These are phyloP conservation scores for Rubus idaeus DNA, from an alignment of 306 rosid genomes.

Conservation along the genomic window DNA sequence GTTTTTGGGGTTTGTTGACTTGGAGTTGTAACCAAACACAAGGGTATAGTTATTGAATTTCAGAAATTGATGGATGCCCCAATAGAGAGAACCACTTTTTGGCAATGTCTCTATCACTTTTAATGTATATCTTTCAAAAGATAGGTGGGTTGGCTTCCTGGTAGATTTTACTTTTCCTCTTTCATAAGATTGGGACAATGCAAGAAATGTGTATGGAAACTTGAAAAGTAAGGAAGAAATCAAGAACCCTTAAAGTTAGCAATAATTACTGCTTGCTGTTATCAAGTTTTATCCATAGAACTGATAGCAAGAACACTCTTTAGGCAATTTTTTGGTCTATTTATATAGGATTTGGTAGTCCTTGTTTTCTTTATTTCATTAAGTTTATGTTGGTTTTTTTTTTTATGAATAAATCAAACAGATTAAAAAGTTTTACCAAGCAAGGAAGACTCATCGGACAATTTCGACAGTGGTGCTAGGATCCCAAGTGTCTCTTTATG, in stretches of 20 bases:
- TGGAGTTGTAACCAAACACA: neutral
- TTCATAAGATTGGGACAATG: neutral
- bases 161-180: neutral
- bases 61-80: neutral
- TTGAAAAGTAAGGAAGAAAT: neutral
- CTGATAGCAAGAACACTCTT: neutral
- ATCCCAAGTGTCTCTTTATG: slow-evolving; percentile 76
- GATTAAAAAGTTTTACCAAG: slow-evolving; percentile 62
- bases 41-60: neutral
- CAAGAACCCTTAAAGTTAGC: neutral
- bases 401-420: slow-evolving; percentile 22
- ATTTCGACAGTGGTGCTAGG: slow-evolving; percentile 51
- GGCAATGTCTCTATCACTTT: neutral
- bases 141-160: neutral
- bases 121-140: neutral
- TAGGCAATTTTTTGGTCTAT: neutral
- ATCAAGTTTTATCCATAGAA: neutral
- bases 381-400: neutral
- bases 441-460: slow-evolving; percentile 53
- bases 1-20: neutral
- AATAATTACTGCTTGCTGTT: neutral
- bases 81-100: neutral
- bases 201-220: neutral
- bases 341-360: neutral
- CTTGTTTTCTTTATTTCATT: neutral